Conservation (phyloP, 257 asterid genomes). For the Solanum infundibuliforme region DNA sequence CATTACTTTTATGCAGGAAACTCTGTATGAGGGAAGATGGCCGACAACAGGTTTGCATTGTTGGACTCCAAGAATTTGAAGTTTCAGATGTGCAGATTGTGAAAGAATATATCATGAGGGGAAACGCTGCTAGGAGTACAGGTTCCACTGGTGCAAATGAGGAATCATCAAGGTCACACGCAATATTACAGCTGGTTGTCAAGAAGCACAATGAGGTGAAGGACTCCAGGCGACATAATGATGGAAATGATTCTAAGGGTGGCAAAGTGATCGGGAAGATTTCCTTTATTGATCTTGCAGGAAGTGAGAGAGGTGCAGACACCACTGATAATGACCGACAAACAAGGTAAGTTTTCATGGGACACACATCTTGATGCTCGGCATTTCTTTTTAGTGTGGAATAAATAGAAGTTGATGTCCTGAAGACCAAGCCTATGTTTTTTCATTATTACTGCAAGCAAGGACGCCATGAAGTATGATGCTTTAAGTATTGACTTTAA, state of each 20-base stretch:
- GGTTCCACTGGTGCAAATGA: conserved; percentile 99
- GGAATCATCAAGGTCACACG: conserved; percentile 98
- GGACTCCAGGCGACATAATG: conserved; percentile 68
- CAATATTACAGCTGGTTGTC: conserved; percentile 82
- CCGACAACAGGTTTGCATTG: conserved; percentile 95
- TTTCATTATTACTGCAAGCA: neutral
- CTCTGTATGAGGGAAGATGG: conserved; percentile 98
- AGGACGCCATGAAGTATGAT: neutral
- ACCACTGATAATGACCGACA: conserved; percentile 96
- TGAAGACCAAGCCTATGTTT: neutral
- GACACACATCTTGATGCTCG: neutral
- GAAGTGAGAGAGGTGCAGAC: conserved; percentile 99
- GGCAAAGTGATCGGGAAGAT: conserved; percentile 93
- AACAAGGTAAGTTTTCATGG: conserved; percentile 53
- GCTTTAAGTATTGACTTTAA: neutral
- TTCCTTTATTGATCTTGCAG: conserved; percentile 97
- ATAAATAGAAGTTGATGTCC: neutral
- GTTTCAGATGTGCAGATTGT: conserved; percentile 90
- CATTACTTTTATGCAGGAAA: conserved; percentile 42
- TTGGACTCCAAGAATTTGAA: conserved; percentile 95
- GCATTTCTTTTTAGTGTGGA: neutral
- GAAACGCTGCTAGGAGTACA: conserved; percentile 85
- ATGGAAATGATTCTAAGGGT: conserved; percentile 54
- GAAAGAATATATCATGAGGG: conserved; percentile 83
- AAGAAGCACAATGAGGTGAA: conserved; percentile 86